Evolutionary conservation across 306 rosid genomes (phyloP).

Genomic region (Argentina anserina): DNA sequence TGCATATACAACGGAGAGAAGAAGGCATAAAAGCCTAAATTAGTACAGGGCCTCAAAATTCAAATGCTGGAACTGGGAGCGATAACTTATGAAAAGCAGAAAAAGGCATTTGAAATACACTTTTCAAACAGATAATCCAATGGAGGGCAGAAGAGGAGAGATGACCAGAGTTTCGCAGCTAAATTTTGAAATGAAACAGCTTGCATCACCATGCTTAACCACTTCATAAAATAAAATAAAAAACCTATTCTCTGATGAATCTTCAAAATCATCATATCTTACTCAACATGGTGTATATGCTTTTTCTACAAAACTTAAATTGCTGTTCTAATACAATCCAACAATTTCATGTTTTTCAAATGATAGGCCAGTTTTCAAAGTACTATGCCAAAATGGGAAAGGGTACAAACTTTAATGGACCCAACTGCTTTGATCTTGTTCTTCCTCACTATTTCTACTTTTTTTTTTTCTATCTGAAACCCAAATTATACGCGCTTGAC

Average conservation of each 20-base stretch:
- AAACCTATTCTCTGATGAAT: neutral
- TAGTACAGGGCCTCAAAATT: neutral
- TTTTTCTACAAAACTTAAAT: neutral
- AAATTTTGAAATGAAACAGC: neutral
- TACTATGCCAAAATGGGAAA: neutral
- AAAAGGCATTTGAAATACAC: neutral
- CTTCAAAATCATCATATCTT: neutral
- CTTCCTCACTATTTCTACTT: neutral
- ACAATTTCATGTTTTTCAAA: neutral
- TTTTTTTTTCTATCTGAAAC: neutral
- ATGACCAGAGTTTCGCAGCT: neutral
- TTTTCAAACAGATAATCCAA: neutral
- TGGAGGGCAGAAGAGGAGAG: neutral
- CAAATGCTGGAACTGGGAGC: neutral
- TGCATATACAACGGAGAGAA: neutral
- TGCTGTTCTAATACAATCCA: neutral
- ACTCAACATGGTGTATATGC: neutral
- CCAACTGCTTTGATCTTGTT: neutral
- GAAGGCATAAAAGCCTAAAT: neutral
- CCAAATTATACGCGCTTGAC: neutral
- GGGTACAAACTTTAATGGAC: neutral
- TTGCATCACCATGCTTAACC: neutral
- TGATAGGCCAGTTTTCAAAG: neutral
- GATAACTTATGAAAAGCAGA: neutral
- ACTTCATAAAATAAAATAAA: neutral